Base-by-base conservation (phyloP, 805 yeast genomes). In the Alloascoidea hylecoeti region DNA sequence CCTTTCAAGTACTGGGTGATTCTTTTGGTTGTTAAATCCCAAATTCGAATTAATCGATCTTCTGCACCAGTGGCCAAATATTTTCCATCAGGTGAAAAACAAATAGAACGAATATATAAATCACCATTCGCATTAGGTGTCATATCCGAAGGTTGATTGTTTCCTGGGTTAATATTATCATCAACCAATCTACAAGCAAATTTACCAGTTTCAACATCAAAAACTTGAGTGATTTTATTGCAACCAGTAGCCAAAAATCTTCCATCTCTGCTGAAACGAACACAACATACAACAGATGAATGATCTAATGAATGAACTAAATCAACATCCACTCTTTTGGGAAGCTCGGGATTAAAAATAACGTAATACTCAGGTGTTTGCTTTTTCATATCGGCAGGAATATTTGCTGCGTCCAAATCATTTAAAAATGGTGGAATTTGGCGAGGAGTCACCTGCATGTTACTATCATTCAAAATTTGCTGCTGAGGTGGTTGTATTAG, bases 231-330 rank as follows among this genome's bases (percentile, higher is more conserved):
- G 34, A 94, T 74, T 55, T 86, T 84, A 64, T 89, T 92, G 65
- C 96, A 88, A 36, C 98, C 98, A 13, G 97, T 89, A 17, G 97
- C 98, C 48, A 89, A 67, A 53, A 73, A 83, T 60, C 82, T 80
- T 44, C 97, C 97, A 56, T 85, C 95, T 46, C 75, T 75, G 41
- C 88, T 77, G 64, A 92, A 89, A 44, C 94, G 71, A 41, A 89
- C 97, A 60, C 97, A 89, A 65, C 97, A 92, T 37, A 89, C 97
- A 35, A 89, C 97, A 2, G 95, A 81, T 13, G 86, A 72, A 63
- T 92, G 97, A 54, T 83, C 94, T 48, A 89, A 72, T 12, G 95
- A 79, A 53, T 82, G 92, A 48, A 86, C 83, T 44, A 89, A 68
- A 37, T 86, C 92, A 37, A 89, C 88, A 52, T 89, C 96, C 41